Evolutionary conservation across 495 filamentous ascomycete species (phyloP).

Genomic region (Hypoxylon rickii): DNA sequence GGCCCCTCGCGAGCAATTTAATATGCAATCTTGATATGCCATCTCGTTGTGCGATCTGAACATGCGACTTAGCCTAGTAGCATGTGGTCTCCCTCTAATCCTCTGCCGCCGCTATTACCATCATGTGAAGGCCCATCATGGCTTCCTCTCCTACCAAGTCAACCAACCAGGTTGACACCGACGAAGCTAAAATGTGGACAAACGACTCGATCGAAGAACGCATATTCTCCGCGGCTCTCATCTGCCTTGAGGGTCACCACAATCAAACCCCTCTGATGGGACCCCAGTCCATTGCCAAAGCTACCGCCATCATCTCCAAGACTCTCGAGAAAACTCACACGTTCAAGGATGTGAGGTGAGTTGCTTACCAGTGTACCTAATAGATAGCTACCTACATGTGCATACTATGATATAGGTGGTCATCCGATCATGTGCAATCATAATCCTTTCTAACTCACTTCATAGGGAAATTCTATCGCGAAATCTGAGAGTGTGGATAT

Average conservation of each 20-base stretch:
- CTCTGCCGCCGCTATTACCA: neutral
- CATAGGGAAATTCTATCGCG: constrained; percentile 59
- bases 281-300: constrained; percentile 51
- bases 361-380: neutral
- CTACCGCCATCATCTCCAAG: constrained; percentile 54
- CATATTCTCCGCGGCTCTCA: constrained; percentile 56
- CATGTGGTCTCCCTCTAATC: neutral
- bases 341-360: constrained; percentile 57
- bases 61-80: too few relatives aligned
- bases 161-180: constrained; percentile 15
- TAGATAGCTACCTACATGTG: neutral
- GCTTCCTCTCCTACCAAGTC: constrained; percentile 23
- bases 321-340: constrained; percentile 59
- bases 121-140: constrained; percentile 2
- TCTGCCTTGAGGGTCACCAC: constrained; percentile 61
- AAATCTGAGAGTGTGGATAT: constrained; percentile 71
- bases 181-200: constrained; percentile 18
- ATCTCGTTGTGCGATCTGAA: too few relatives aligned
- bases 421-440: too few relatives aligned
- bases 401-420: neutral
- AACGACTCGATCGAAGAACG: constrained; percentile 57
- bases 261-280: constrained; percentile 53
- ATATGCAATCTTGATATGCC: too few relatives aligned
- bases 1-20: too few relatives aligned
- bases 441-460: too few relatives aligned